Percentiles rank a stretch among this genome's conserved stretches.
phyloP scores from a whole-genome alignment of 2,329 filamentous ascomycete genomes.

The Coccinonectria pachysandricola region DNA sequence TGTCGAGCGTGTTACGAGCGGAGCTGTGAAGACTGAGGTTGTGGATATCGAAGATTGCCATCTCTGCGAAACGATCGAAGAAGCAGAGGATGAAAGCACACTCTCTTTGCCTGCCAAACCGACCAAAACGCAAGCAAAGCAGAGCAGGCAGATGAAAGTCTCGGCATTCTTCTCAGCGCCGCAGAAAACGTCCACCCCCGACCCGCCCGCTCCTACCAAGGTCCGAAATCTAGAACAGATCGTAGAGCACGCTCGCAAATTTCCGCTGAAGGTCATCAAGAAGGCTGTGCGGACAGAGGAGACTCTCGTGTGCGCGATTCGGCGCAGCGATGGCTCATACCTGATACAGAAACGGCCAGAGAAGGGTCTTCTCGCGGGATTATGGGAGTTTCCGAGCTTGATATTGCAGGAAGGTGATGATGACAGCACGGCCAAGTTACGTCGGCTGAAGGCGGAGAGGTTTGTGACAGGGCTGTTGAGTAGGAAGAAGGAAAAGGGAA shows the following conservation, averaged over 20 bases:
- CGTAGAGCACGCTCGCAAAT: slow-evolving; percentile 36
- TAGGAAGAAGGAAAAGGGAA: slow-evolving; percentile 4
- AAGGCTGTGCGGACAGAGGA: slow-evolving; percentile 43
- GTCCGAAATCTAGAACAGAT: slow-evolving; percentile 25
- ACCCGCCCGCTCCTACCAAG: slow-evolving; percentile 3
- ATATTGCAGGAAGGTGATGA: slow-evolving; percentile 18
- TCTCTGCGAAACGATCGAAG: slow-evolving; percentile 37
- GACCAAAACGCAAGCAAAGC: slow-evolving; percentile 8
- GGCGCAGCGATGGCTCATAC: slow-evolving; percentile 31
- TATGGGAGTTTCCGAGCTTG: slow-evolving; percentile 47
- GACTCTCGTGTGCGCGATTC: slow-evolving; percentile 43
- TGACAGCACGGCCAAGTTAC: slow-evolving; percentile 18
- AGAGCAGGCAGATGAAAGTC: slow-evolving; percentile 21
- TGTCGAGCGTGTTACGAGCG: slow-evolving; percentile 3
- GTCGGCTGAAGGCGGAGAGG: slow-evolving; percentile 26
- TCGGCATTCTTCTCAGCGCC: slow-evolving; percentile 23
- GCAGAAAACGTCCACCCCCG: slow-evolving; percentile 7
- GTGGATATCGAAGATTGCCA: slow-evolving; percentile 43
- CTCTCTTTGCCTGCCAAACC: slow-evolving; percentile 1
- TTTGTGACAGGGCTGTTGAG: slow-evolving; percentile 23
- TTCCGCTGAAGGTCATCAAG: slow-evolving; percentile 41
- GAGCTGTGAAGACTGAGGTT: slow-evolving; percentile 8
- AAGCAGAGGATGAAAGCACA: slow-evolving; percentile 17
- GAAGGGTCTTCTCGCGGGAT: slow-evolving; percentile 42
- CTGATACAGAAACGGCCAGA: slow-evolving; percentile 40